These are phyloP conservation scores for Mikania micrantha DNA, from an alignment of 129 eudicot genomes.

Conservation along the genomic window DNA sequence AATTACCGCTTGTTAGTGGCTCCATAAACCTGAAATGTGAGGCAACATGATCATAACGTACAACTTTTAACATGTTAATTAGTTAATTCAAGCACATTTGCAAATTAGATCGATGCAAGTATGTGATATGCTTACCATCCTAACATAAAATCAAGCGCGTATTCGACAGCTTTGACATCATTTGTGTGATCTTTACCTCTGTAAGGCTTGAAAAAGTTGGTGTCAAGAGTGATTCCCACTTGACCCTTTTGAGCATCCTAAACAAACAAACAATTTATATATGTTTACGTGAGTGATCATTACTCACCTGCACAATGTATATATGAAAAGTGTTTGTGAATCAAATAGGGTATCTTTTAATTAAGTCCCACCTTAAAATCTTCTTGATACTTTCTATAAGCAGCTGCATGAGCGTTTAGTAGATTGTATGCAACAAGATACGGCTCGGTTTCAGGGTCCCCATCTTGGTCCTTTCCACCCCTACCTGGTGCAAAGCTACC, in stretches of 20 bases:
- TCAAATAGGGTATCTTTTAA: no score
- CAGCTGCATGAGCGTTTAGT: slow-evolving; percentile 38
- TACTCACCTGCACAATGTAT: no score
- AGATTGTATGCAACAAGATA: slow-evolving; percentile 33
- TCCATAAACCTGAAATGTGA: slow-evolving; percentile 41
- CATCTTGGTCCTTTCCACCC: slow-evolving; percentile 9
- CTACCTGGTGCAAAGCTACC: slow-evolving; percentile 29
- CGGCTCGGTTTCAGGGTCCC: slow-evolving; percentile 37
- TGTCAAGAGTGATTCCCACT: slow-evolving; percentile 27
- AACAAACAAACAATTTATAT: neutral
- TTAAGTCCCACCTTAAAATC: slow-evolving; percentile 13
- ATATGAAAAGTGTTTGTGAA: no score
- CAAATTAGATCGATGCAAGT: neutral
- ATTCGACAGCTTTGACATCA: slow-evolving; percentile 13
- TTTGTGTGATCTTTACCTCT: neutral
- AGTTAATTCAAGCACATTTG: neutral
- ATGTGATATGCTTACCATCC: slow-evolving; percentile 28
- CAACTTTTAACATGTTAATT: neutral
- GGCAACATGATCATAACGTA: neutral
- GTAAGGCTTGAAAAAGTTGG: slow-evolving; percentile 14
- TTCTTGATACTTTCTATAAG: slow-evolving; percentile 7
- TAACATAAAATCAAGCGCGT: slow-evolving; percentile 25
- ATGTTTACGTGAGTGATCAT: no score
- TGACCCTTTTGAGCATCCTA: slow-evolving; percentile 26
- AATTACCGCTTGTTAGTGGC: slow-evolving; percentile 39